Evolutionary conservation across 148 eudicot genomes (phyloP), one percentile per base, ranked within the genome.

Genomic region (Drosera capensis): DNA sequence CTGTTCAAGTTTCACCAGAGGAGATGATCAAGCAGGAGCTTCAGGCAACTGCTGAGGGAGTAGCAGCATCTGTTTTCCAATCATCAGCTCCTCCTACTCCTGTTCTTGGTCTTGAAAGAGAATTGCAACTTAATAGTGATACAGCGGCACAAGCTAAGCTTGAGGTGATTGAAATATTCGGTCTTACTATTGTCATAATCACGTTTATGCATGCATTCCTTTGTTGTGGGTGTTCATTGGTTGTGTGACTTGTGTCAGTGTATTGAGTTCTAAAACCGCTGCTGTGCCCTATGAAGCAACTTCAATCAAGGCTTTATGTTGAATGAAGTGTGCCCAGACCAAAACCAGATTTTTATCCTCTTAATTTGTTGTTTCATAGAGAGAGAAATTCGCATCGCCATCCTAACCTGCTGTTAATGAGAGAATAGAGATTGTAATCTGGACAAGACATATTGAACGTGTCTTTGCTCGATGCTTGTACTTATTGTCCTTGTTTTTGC

Each of bases 21-120:
- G 97, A 88, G 23, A 66, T 51, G 40, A 70, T 73, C 54, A 83
- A 73, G 70, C 86, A 75, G 66, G 94, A 88, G 59, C 92, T 83
- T 49, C 92, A 84, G 63, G 92, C 81, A 22, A 92, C 88, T 34
- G 97, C 94, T 13, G 97, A 83, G 67, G 97, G 86, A 46, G 92
- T 88, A 55, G 97, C 97, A 46, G 86, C 97, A 47, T 88, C 94
- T 57, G 86, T 80, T 52, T 75, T 88, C 34, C 72, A 66, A 49
- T 55, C 97, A 38, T 75, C 92, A 42, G 47, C 49, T 20, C 71
- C 68, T 56, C 74, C 88, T 31, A 59, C 59, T 52, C 54, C 75
- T 54, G 68, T 57, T 49, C 48, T 26, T 23, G 57, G 20, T 50
- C 71, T 53, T 51, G 68, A 59, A 40, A 48, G 54, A 45, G 77